A percentile compares a stretch with the other conserved stretches of the same genome.
Conservation (phyloP, 2,329 filamentous ascomycete species). For the Claviceps humidiphila region DNA sequence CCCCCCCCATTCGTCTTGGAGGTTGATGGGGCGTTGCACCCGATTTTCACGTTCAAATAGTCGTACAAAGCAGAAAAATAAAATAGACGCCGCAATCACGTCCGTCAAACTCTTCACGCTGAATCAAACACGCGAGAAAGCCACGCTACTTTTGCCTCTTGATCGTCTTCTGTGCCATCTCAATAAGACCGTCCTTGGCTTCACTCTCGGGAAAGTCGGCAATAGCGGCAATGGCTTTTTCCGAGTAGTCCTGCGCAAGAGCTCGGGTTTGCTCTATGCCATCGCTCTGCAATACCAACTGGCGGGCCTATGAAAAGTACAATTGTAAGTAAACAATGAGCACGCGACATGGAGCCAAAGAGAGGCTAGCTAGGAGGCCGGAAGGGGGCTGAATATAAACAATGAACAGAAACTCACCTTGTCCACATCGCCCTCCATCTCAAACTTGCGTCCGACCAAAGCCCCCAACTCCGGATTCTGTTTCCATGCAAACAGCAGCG, state of each 20-base stretch:
- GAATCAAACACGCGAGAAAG: neutral
- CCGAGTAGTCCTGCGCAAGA: constrained; percentile 79
- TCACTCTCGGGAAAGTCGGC: constrained; percentile 81
- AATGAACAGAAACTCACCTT: constrained; percentile 42
- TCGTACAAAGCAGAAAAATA: no score
- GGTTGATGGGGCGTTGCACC: no score
- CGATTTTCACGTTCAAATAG: no score
- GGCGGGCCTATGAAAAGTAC: constrained; percentile 53
- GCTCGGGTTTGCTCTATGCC: constrained; percentile 87
- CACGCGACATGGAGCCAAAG: no score
- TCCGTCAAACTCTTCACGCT: neutral
- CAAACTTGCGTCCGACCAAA: constrained; percentile 86
- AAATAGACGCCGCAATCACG: neutral
- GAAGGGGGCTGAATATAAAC: neutral
- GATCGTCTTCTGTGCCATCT: constrained; percentile 90
- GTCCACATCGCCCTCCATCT: constrained; percentile 67
- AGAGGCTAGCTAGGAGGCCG: no score
- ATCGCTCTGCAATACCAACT: constrained; percentile 69
- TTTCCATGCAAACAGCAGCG: constrained; percentile 92
- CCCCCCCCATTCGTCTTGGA: no score
- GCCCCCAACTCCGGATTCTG: constrained; percentile 70
- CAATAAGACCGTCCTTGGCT: constrained; percentile 77
- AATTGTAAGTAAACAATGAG: neutral
- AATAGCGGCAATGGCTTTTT: constrained; percentile 79
- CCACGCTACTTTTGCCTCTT: constrained; percentile 64